A percentile compares a stretch with the other conserved stretches of the same genome.
These are phyloP conservation scores for Penicillium corylophilum DNA, from an alignment of 2,329 filamentous ascomycete genomes.

Conservation along the genomic window DNA sequence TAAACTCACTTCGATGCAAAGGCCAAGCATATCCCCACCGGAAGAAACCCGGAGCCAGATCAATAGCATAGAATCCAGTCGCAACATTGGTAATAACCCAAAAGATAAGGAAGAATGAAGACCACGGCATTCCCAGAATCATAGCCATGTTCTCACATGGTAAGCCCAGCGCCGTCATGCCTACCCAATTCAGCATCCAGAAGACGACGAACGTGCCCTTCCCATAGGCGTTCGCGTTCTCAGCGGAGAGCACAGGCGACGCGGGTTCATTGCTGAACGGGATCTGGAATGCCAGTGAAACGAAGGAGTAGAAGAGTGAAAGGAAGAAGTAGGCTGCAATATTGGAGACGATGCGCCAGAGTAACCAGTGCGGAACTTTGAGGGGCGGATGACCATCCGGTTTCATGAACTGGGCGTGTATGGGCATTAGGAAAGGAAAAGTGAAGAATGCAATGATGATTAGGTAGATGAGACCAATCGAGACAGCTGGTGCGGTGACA, in stretches of 20 bases:
- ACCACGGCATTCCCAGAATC: slow-evolving; percentile 62
- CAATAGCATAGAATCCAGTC: slow-evolving; percentile 60
- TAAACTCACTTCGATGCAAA: slow-evolving; percentile 54
- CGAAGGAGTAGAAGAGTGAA: slow-evolving; percentile 62
- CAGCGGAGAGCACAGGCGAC: slow-evolving; percentile 44
- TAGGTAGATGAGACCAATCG: slow-evolving; percentile 64
- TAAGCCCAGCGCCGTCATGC: slow-evolving; percentile 63
- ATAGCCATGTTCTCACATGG: slow-evolving; percentile 66
- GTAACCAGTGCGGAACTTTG: slow-evolving; percentile 57
- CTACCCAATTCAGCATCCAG: slow-evolving; percentile 63
- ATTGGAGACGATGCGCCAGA: slow-evolving; percentile 59
- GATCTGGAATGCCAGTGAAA: slow-evolving; percentile 63
- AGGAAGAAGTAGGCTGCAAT: slow-evolving; percentile 60
- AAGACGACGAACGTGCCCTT: slow-evolving; percentile 61
- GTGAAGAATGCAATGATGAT: slow-evolving; percentile 68
- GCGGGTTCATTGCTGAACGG: slow-evolving; percentile 56
- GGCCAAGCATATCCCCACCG: slow-evolving; percentile 65
- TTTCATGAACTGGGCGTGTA: slow-evolving; percentile 60
- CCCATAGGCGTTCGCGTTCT: slow-evolving; percentile 56
- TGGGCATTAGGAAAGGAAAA: slow-evolving; percentile 64
- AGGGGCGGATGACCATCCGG: slow-evolving; percentile 54
- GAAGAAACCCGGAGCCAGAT: slow-evolving; percentile 60
- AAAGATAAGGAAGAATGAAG: slow-evolving; percentile 63
- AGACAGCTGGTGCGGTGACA: slow-evolving; percentile 57
- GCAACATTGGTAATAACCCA: slow-evolving; percentile 67